phyloP scores from a whole-genome alignment of 2,329 filamentous ascomycete species.

The Stagonosporopsis cucurbitacearum region DNA sequence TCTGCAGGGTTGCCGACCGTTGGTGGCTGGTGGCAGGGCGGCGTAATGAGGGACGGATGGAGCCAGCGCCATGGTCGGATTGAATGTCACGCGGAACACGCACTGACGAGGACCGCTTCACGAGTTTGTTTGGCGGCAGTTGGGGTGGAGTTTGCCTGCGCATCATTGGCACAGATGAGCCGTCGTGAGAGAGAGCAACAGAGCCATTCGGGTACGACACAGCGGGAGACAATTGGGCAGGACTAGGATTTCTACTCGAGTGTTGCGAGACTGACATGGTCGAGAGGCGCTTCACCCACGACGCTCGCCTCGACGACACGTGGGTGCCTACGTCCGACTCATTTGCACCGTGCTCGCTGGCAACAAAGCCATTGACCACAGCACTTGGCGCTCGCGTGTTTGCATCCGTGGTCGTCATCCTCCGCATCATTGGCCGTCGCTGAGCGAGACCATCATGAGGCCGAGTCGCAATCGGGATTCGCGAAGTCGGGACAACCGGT shows the following conservation, averaged over 20 bases:
- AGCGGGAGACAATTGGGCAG: conserved; percentile 70
- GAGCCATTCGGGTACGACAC: conserved; percentile 68
- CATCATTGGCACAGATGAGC: conserved; percentile 70
- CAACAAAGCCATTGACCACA: conserved; percentile 28
- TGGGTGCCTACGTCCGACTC: conserved; percentile 33
- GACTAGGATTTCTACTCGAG: conserved; percentile 69
- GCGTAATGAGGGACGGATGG: conserved; percentile 70
- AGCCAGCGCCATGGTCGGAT: conserved; percentile 59
- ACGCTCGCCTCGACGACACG: conserved; percentile 54
- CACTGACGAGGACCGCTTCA: conserved; percentile 72
- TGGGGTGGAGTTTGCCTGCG: conserved; percentile 48
- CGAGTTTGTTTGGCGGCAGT: conserved; percentile 74
- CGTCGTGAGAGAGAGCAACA: conserved; percentile 53
- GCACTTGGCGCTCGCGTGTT: conserved; percentile 27
- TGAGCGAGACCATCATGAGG: conserved; percentile 40
- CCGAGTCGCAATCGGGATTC: conserved; percentile 34
- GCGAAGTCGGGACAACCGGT: conserved; percentile 32
- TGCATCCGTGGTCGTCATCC: conserved; percentile 42
- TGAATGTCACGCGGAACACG: conserved; percentile 54
- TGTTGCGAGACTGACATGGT: conserved; percentile 69
- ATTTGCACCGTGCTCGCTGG: conserved; percentile 29
- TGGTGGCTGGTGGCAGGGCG: conserved; percentile 82
- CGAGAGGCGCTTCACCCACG: conserved; percentile 77
- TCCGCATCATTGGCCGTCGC: conserved; percentile 39
- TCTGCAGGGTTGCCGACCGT: conserved; percentile 72